Evolutionary conservation across 805 yeast species (phyloP), one percentile per base, ranked within the genome.

Genomic region (Sungouiozyma ichnusensis): DNA sequence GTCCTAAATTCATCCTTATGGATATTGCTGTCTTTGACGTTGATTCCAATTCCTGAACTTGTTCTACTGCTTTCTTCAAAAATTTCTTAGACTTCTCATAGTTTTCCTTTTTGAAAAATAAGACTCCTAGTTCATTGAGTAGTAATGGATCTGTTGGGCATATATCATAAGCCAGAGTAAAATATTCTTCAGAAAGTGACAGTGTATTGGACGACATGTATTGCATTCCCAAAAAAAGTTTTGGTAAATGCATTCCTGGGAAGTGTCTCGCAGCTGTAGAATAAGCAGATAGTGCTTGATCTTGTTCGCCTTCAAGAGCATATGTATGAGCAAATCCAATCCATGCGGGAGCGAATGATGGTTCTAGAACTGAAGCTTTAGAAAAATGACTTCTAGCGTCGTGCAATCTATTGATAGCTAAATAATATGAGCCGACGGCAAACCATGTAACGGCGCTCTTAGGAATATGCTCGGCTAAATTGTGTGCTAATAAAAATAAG

Each of bases 261-360:
- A 92, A 92, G 35, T 88, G 71, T 47, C 96, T 68, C 1, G 95
- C 86, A 0, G 97, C 97, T 11, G 95, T 88, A 1, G 97, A 88
- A 62, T 88, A 92, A 0, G 97, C 97, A 43, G 96, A 82, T 17
- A 92, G 82, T 1, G 97, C 97, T 62, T 92, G 97, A 60, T 92
- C 99, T 60, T 92, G 97, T 62, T 92, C 99, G n/a, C 96, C 94
- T 60, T 92, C 98, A 2, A 85, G 81, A 0, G 96, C 96, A 73
- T 88, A 92, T 0, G 97, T 88, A 55, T 90, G 97, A 1, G 97
- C 97, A 66, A 92, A 92, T 2, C 97, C 98, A 29, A 92, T 79
- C 98, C 98, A 92, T 1, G 97, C 95, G 40, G 85, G 90, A 0
- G 92, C 94, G 65, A 85, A 87, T 50, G 80, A 84, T 2, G 98